A percentile compares a stretch with the other conserved stretches of the same genome.
Conservation (phyloP, 331 rosid species). For the Phaseolus coccineus region DNA sequence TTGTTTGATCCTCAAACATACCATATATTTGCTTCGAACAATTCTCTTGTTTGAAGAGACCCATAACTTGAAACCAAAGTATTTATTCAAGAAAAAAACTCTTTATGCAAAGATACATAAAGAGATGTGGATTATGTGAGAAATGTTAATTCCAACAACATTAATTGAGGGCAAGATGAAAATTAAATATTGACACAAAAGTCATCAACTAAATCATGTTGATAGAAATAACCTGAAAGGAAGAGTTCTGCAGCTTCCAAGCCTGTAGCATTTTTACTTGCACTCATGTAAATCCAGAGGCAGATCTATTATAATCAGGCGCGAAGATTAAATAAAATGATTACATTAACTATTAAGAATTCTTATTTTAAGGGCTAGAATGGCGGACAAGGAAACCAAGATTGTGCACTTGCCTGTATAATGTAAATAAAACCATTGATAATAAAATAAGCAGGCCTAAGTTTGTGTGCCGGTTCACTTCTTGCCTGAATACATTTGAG, state of each 20-base stretch:
- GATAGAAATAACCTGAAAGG: slow-evolving; percentile 66
- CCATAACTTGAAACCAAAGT: too few relatives aligned
- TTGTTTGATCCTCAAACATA: too few relatives aligned
- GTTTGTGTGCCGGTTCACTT: slow-evolving; percentile 70
- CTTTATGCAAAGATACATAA: too few relatives aligned
- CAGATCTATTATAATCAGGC: slow-evolving; percentile 52
- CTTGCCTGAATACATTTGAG: slow-evolving; percentile 68
- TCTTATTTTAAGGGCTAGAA: slow-evolving; percentile 21
- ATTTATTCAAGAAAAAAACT: too few relatives aligned
- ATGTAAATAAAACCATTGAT: slow-evolving; percentile 68
- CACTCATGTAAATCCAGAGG: slow-evolving; percentile 69
- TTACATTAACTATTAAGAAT: slow-evolving; percentile 8
- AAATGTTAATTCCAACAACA: neutral
- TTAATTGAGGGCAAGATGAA: neutral
- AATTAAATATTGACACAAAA: neutral
- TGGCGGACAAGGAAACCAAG: slow-evolving; percentile 23
- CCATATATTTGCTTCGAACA: too few relatives aligned
- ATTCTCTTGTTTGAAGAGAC: too few relatives aligned
- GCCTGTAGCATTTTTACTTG: slow-evolving; percentile 47
- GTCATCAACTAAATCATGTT: slow-evolving; percentile 11
- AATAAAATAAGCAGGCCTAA: slow-evolving; percentile 68
- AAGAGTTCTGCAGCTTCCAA: slow-evolving; percentile 66
- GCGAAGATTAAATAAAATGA: slow-evolving; percentile 32
- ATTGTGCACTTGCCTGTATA: slow-evolving; percentile 55
- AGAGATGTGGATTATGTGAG: too few relatives aligned